Percentiles rank a stretch among this genome's conserved stretches.
These are phyloP conservation scores for Globisporangium carolinianum DNA, from an alignment of 352 stramenopile species.

Conservation along the genomic window DNA sequence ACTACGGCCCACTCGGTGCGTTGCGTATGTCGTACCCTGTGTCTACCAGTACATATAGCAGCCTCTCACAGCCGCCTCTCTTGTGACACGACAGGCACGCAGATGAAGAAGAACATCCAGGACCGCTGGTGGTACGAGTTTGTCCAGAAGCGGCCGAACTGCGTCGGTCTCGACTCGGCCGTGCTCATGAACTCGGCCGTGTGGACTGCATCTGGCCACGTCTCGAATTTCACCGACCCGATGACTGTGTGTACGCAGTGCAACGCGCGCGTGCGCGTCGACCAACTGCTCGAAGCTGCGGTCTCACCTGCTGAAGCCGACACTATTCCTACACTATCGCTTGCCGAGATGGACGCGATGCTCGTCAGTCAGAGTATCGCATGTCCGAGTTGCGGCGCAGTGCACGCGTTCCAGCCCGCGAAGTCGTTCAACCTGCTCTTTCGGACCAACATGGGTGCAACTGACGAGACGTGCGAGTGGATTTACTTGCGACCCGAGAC, in stretches of 20 bases:
- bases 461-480: conserved; percentile 78
- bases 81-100: conserved; percentile 1
- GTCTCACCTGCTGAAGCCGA: conserved; percentile 39
- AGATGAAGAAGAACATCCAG: conserved; percentile 98
- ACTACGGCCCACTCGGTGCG: conserved; percentile 91
- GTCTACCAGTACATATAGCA: not conserved
- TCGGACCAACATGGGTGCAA: conserved; percentile 93
- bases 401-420: conserved; percentile 57
- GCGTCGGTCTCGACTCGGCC: conserved; percentile 92
- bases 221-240: conserved; percentile 96
- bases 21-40: not conserved
- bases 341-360: conserved; percentile 55
- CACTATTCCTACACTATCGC: conserved; percentile 37
- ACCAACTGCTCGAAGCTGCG: conserved; percentile 59
- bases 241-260: conserved; percentile 95
- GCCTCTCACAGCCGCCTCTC: not conserved
- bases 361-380: conserved; percentile 35
- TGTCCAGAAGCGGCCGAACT: conserved; percentile 91
- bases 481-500: conserved; percentile 97
- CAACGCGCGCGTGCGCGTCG: conserved; percentile 81
- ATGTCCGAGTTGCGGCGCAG: conserved; percentile 51
- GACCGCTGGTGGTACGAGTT: conserved; percentile 96
- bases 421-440: conserved; percentile 98
- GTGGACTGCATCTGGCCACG: conserved; percentile 94
- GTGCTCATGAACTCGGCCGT: conserved; percentile 95